phyloP scores from a whole-genome alignment of 805 yeast species.

The Torulaspora gathmanii region DNA sequence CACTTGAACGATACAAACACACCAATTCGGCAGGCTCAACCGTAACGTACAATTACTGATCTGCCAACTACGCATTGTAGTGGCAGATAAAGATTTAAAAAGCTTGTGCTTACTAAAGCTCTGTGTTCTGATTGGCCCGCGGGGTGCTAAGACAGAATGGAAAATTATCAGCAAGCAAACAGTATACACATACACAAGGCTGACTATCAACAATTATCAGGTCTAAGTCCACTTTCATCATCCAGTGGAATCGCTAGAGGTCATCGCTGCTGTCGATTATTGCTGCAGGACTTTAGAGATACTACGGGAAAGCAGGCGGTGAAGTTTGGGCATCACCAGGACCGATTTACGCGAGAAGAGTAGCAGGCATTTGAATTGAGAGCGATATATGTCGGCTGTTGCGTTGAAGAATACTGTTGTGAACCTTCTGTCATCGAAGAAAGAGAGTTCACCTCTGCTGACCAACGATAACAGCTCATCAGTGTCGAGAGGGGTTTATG shows the following conservation, averaged over 20 bases:
- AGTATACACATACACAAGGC: not conserved
- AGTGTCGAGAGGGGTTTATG: slow-evolving; percentile 16
- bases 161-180: not conserved
- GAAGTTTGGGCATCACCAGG: not conserved
- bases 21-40: no score
- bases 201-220: not conserved
- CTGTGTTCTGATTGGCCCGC: slow-evolving; percentile 11
- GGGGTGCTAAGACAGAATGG: not conserved
- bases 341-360: not conserved
- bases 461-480: slow-evolving; percentile 15
- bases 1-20: no score
- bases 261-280: not conserved
- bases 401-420: slow-evolving; percentile 31
- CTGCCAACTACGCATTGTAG: no score
- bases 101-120: slow-evolving; percentile 7
- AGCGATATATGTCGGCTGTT: slow-evolving; percentile 28
- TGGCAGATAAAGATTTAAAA: not conserved
- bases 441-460: slow-evolving; percentile 16
- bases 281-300: not conserved
- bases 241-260: not conserved
- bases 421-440: slow-evolving; percentile 12
- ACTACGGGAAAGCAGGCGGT: no score
- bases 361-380: not conserved
- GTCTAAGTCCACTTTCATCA: not conserved
- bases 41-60: no score